Percentiles rank a stretch among this genome's conserved stretches.
Conservation (phyloP, 2,329 filamentous ascomycete species). For the Colletotrichum sansevieriae region DNA sequence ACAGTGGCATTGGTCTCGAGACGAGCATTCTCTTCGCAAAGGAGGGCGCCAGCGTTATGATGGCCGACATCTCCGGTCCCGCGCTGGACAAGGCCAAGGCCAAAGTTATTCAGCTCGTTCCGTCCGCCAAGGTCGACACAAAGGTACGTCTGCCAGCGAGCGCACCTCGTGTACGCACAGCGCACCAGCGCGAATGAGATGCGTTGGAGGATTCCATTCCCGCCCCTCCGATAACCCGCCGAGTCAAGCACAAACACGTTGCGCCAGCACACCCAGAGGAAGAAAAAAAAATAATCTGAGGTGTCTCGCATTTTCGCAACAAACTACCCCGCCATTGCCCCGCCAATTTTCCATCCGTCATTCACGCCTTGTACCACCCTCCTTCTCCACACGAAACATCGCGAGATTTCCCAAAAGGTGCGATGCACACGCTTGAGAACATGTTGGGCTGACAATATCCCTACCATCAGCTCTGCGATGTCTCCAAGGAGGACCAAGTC, state of each 20-base stretch:
- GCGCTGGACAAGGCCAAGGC: conserved; percentile 82
- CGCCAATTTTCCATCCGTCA: conserved; percentile 16
- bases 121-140: conserved; percentile 73
- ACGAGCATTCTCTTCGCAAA: conserved; percentile 90
- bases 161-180: not conserved
- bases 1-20: conserved; percentile 91
- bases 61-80: conserved; percentile 85
- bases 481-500: conserved; percentile 87
- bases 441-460: not conserved
- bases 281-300: not conserved
- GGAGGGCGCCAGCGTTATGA: conserved; percentile 87
- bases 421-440: not conserved
- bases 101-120: conserved; percentile 81
- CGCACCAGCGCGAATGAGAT: conserved; percentile 27
- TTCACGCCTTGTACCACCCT: conserved; percentile 15
- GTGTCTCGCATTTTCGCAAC: conserved; percentile 9
- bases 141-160: conserved; percentile 52
- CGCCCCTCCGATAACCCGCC: conserved; percentile 32
- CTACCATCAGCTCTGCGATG: conserved; percentile 67
- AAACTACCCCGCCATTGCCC: conserved; percentile 38
- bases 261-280: conserved; percentile 37
- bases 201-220: conserved; percentile 13
- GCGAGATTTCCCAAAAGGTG: not conserved
- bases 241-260: conserved; percentile 34
- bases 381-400: conserved; percentile 13